Conservation (phyloP, 2,329 filamentous ascomycete genomes). For the Neonectria punicea region DNA sequence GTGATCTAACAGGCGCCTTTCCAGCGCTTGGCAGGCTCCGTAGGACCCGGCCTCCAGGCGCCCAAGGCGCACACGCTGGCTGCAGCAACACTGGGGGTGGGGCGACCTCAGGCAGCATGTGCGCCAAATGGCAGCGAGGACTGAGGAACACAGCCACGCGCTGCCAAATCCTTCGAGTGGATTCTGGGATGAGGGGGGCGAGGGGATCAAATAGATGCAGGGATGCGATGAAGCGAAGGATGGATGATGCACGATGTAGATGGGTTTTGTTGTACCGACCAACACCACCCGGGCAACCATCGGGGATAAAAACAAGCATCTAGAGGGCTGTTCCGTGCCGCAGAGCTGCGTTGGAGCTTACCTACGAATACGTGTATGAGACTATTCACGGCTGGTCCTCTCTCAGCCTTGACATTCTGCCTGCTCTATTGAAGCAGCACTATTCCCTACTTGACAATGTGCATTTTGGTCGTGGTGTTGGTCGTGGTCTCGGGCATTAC, state of each 20-base stretch:
- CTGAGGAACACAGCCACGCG: background rate
- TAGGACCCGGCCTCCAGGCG: background rate
- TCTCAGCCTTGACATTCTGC: background rate
- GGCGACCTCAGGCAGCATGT: background rate
- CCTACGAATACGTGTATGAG: background rate
- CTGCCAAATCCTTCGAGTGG: background rate
- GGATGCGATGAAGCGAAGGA: background rate
- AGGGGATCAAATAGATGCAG: background rate
- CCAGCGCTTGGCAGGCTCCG: background rate
- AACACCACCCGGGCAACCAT: too few species aligned
- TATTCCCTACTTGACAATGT: too few species aligned
- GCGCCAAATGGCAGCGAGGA: background rate
- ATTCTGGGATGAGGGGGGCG: background rate
- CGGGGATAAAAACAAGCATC: background rate
- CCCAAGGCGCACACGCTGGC: too few species aligned
- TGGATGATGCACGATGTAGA: background rate
- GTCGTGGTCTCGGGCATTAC: slow-evolving; percentile 14
- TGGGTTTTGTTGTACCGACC: background rate
- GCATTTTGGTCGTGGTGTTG: too few species aligned
- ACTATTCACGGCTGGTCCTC: background rate
- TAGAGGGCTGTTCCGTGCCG: background rate
- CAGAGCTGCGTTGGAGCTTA: background rate
- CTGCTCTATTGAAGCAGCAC: background rate
- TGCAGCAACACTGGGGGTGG: background rate
- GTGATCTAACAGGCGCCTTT: background rate